A percentile compares a stretch with the other conserved stretches of the same genome.
phyloP scores from a whole-genome alignment of 768 basidiomycete genomes.

The Mycena vitilis region DNA sequence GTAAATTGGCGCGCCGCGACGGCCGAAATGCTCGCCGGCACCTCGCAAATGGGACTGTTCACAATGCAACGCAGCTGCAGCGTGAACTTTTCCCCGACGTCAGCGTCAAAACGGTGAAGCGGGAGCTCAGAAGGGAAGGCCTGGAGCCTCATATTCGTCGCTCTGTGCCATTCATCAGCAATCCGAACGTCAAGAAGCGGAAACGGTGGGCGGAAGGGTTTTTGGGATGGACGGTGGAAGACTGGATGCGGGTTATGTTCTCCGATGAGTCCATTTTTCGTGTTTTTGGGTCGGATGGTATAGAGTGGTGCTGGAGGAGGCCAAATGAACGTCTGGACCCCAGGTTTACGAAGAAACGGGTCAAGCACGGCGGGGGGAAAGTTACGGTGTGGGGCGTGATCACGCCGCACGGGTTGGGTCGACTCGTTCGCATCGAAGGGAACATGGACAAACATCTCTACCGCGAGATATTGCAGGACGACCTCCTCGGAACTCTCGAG shows the following conservation, averaged over 20 bases:
- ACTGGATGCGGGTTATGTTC: too few relatives aligned
- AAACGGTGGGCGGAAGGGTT: too few relatives aligned
- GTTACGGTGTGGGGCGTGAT: constrained; percentile 53
- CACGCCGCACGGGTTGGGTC: constrained; percentile 41
- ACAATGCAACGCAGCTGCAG: constrained; percentile 4
- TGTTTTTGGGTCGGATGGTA: constrained; percentile 45
- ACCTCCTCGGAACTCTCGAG: constrained; percentile 41
- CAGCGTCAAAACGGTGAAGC: not conserved
- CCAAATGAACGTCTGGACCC: constrained; percentile 42
- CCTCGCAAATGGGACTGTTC: not conserved
- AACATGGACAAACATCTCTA: constrained; percentile 44
- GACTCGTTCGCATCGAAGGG: constrained; percentile 46
- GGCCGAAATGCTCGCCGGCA: not conserved
- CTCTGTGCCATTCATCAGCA: too few relatives aligned
- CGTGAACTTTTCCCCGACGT: not conserved
- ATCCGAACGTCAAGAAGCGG: too few relatives aligned
- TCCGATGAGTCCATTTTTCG: constrained; percentile 43
- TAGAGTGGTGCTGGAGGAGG: constrained; percentile 44
- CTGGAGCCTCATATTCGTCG: too few relatives aligned
- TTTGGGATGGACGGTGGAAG: too few relatives aligned
- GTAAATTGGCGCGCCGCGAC: not conserved
- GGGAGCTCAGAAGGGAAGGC: not conserved
- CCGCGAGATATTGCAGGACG: constrained; percentile 43
- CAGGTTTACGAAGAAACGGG: constrained; percentile 39
- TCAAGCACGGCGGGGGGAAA: constrained; percentile 51